Evolutionary conservation across 441 rosid genomes (phyloP).

Genomic region (Aleurites moluccanus): DNA sequence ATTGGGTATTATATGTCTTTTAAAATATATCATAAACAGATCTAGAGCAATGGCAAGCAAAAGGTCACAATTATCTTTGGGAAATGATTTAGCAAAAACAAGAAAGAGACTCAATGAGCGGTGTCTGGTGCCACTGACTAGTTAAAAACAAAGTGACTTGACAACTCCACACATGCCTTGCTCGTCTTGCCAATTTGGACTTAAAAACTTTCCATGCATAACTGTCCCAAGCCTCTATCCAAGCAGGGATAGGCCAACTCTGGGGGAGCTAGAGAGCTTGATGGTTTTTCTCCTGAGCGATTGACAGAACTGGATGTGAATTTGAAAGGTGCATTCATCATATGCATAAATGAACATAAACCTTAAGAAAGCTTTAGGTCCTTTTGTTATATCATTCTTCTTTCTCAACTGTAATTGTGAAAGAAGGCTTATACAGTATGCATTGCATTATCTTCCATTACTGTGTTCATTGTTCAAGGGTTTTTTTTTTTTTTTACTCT

Average conservation of each 20-base stretch:
- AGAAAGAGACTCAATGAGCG: not conserved
- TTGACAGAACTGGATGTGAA: constrained; percentile 3
- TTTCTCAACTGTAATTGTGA: not conserved
- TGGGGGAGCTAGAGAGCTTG: not conserved
- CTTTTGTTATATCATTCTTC: not conserved
- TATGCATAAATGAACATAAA: not conserved
- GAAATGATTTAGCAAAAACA: not conserved
- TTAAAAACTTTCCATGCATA: not conserved
- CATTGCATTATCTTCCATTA: not conserved
- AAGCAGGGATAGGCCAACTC: not conserved
- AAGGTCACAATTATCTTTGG: too few species aligned
- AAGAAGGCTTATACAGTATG: not conserved
- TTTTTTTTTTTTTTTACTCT: not conserved
- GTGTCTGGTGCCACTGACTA: not conserved
- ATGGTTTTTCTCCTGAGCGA: not conserved
- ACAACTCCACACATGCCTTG: not conserved
- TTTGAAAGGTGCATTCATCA: not conserved
- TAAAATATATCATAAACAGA: too few species aligned
- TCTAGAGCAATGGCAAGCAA: too few species aligned
- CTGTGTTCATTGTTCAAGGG: not conserved
- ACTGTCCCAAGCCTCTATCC: too few species aligned
- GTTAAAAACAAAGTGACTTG: not conserved
- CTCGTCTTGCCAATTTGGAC: not conserved
- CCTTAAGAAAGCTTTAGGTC: not conserved
- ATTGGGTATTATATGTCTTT: too few species aligned